Base-by-base conservation (phyloP, 2,329 filamentous ascomycete genomes). In the Colletotrichum aenigma region DNA sequence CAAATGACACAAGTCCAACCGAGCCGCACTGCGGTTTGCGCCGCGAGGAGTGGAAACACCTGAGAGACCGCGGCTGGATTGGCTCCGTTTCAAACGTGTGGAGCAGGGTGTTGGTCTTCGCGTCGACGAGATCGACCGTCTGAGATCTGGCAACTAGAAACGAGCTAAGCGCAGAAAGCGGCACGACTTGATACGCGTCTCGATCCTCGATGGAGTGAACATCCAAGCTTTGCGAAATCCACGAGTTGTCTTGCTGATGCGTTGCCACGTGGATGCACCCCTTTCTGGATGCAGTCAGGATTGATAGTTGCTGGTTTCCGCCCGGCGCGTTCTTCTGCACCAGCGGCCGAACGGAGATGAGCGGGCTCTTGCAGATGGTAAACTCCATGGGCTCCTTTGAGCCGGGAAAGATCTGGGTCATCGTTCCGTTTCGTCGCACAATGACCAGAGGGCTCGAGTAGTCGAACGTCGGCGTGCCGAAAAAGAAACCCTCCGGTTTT, bases 401-500 rank as follows among this genome's bases (percentile, higher is more conserved):
- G 18, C 87, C 88, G 18, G 90, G 83, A 65, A 87, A 86, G 13
- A 93, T 83, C 79, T 94, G 92, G 0, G 88, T 88, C 80, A 95
- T 85, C 4, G 88, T 87, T 1, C 94, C 94, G 69, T 93, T 92
- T 18, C 90, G 88, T 43, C 91, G 91, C 7, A 95, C 88, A 9
- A 95, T 81, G 10, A 95, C 81, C 2, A 95, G 82, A 13, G 87
- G 86, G 2, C 88, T 87, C 1, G 86, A 81, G 2, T 81, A 73
- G 18, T 81, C 79, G 26, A 80, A 80, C 28, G 83, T 82, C 30
- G 83, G 82, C 7, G 87, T 84, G 0, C 87, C 87, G 78, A 96
- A 95, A 74, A 93, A 91, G 80, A 95, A 92, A 1, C 92, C 88
- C 55, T 91, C 88, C 1, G 92, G 90, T 65, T 88, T 89, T 66